Percentiles rank a stretch among this genome's conserved stretches.
Conservation (phyloP, 2,329 filamentous ascomycete species). For the Dendrostoma leiphaemia region DNA sequence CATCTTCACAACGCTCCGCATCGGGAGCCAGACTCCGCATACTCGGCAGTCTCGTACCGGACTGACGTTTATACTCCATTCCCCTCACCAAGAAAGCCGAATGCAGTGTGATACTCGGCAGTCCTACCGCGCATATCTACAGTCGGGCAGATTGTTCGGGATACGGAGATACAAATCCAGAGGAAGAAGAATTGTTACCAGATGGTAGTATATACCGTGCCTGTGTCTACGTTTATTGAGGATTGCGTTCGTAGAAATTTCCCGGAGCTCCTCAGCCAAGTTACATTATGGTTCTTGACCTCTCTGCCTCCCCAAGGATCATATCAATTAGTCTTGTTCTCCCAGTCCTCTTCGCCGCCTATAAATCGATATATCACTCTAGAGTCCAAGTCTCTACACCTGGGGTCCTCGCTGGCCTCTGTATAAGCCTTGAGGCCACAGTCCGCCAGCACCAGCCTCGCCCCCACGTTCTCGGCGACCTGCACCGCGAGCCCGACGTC, state of each 20-base stretch:
- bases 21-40: neutral
- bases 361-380: constrained; percentile 57
- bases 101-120: neutral
- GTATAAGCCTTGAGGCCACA: constrained; percentile 50
- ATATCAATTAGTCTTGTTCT: too few species aligned
- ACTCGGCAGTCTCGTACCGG: neutral
- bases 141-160: too few species aligned
- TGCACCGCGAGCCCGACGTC: constrained; percentile 55
- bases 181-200: too few species aligned
- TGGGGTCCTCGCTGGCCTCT: constrained; percentile 46
- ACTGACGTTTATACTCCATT: neutral
- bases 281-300: too few species aligned
- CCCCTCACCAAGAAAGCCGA: neutral
- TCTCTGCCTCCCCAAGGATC: too few species aligned
- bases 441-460: constrained; percentile 47
- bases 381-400: constrained; percentile 53
- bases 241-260: too few species aligned
- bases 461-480: constrained; percentile 50
- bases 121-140: too few species aligned
- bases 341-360: constrained; percentile 52
- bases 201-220: too few species aligned
- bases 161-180: too few species aligned
- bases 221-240: too few species aligned
- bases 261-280: too few species aligned
- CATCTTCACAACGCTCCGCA: neutral